Conservation (phyloP, 2,329 filamentous ascomycete species). For the Fulvia fulva region DNA sequence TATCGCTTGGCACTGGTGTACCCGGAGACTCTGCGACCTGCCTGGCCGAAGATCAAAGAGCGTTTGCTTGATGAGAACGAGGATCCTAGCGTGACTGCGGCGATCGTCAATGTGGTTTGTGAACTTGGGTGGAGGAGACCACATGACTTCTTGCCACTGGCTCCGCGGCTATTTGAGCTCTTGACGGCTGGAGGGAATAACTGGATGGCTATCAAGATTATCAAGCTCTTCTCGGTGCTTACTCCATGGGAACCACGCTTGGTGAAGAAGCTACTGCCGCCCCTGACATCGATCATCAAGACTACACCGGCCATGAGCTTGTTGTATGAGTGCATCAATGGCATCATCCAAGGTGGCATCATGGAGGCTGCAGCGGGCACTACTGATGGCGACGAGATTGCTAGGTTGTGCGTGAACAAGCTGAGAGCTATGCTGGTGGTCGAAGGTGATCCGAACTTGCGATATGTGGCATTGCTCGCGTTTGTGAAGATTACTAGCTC, state of each 20-base stretch:
- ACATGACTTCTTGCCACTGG: constrained; percentile 87
- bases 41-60: constrained; percentile 98
- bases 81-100: constrained; percentile 88
- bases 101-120: constrained; percentile 94
- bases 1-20: constrained; percentile 95
- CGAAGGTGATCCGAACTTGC: constrained; percentile 90
- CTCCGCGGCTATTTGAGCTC: constrained; percentile 86
- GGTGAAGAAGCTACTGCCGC: constrained; percentile 84
- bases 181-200: constrained; percentile 92
- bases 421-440: constrained; percentile 90
- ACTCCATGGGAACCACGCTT: constrained; percentile 89
- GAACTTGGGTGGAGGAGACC: constrained; percentile 92
- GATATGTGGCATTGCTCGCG: constrained; percentile 92
- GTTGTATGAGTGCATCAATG: constrained; percentile 96
- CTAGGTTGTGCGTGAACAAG: constrained; percentile 86
- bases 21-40: constrained; percentile 83
- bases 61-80: constrained; percentile 84
- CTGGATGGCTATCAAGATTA: constrained; percentile 99
- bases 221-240: constrained; percentile 93
- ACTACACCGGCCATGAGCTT: constrained; percentile 98
- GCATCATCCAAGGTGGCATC: constrained; percentile 95
- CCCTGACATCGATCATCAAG: constrained; percentile 85
- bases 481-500: constrained; percentile 92
- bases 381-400: constrained; percentile 84
- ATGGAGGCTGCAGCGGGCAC: constrained; percentile 76